Conservation (phyloP, 2,329 filamentous ascomycete species). For the Plenodomus biglobosus region DNA sequence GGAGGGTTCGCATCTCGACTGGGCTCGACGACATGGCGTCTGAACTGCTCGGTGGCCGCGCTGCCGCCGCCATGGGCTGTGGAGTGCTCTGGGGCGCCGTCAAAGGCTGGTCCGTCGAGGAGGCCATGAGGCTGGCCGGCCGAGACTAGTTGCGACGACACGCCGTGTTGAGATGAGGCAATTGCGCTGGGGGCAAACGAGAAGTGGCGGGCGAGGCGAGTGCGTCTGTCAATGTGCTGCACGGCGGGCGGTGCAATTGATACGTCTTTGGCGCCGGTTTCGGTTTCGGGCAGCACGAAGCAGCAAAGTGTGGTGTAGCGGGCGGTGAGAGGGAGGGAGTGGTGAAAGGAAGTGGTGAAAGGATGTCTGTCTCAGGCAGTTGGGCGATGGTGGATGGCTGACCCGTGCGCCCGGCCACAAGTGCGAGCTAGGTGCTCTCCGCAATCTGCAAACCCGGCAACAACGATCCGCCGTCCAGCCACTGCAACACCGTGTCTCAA, state of each 20-base stretch:
- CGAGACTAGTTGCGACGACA: conserved; percentile 22
- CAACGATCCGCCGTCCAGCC: conserved; percentile 19
- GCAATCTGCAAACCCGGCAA: conserved; percentile 28
- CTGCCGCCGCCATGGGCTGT: conserved; percentile 20
- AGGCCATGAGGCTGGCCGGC: conserved; percentile 35
- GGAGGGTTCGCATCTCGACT: conserved; percentile 41
- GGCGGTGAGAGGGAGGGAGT: neutral
- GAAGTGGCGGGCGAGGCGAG: conserved; percentile 4
- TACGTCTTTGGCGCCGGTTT: neutral
- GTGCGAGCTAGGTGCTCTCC: conserved; percentile 16
- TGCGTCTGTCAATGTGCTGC: neutral
- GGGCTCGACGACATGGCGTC: conserved; percentile 28
- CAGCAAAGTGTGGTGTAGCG: neutral
- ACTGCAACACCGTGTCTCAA: too few species aligned
- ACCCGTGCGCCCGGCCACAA: conserved; percentile 15
- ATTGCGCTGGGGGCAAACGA: conserved; percentile 22
- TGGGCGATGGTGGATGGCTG: conserved; percentile 15
- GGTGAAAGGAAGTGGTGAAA: neutral
- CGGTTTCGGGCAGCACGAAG: neutral
- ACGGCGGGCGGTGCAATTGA: neutral
- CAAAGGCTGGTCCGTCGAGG: conserved; percentile 30
- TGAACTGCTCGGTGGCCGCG: conserved; percentile 27
- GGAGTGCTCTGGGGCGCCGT: conserved; percentile 28
- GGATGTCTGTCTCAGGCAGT: neutral
- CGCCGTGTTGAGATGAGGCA: conserved; percentile 1